phyloP scores from a whole-genome alignment of 108 stramenopile genomes.

The Aurantiochytrium sp. region DNA sequence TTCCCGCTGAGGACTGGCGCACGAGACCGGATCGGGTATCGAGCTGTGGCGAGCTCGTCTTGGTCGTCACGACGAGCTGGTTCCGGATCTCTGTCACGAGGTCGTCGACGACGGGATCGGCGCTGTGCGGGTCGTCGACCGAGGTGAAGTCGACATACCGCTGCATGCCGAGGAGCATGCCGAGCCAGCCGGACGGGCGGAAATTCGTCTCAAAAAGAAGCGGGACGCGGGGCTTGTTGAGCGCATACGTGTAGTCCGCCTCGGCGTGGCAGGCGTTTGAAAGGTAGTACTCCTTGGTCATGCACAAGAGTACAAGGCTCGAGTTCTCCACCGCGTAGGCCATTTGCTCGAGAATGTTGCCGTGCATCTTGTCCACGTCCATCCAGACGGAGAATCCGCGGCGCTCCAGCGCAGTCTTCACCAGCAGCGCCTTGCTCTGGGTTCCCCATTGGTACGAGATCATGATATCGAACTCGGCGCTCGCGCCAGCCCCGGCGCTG shows the following conservation, averaged over 20 bases:
- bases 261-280: not conserved
- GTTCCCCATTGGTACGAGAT: not conserved
- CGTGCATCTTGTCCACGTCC: conserved; percentile 24
- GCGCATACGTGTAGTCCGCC: not conserved
- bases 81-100: too few relatives aligned
- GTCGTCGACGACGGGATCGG: too few relatives aligned
- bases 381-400: not conserved
- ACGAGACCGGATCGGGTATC: too few relatives aligned
- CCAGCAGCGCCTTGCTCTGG: not conserved
- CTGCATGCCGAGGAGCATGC: not conserved
- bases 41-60: too few relatives aligned
- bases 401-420: not conserved
- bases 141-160: not conserved
- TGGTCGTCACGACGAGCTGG: too few relatives aligned
- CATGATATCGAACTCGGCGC: not conserved
- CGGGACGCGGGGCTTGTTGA: not conserved
- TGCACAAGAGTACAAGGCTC: not conserved
- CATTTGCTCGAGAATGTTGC: not conserved
- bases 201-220: not conserved
- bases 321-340: not conserved
- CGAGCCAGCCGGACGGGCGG: not conserved
- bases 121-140: not conserved
- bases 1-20: too few relatives aligned
- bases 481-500: too few relatives aligned
- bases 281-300: not conserved